These are phyloP conservation scores for Canariomyces notabilis DNA, from an alignment of 2,329 filamentous ascomycete genomes.

Conservation along the genomic window DNA sequence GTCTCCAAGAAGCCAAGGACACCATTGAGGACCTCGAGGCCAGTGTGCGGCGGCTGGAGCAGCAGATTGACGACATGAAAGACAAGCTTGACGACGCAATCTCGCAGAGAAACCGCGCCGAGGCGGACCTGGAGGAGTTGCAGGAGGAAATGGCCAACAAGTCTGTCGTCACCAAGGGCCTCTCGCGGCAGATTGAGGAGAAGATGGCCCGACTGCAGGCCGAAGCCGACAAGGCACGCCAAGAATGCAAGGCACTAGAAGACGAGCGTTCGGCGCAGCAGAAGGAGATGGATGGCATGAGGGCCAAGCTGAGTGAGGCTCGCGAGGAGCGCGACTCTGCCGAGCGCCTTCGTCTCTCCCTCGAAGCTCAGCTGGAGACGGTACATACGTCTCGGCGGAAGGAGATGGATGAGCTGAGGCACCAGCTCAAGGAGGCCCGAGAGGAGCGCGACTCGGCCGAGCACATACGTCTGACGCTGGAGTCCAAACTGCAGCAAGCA, in stretches of 20 bases:
- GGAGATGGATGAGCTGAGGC: constrained; percentile 41
- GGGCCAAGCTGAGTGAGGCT: constrained; percentile 39
- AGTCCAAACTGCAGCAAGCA: constrained; percentile 48
- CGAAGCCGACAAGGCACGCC: constrained; percentile 53
- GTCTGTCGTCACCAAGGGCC: constrained; percentile 68
- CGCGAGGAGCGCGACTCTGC: constrained; percentile 38
- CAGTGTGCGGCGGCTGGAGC: constrained; percentile 48
- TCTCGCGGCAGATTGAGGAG: constrained; percentile 70
- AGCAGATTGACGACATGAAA: constrained; percentile 50
- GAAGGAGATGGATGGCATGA: constrained; percentile 42
- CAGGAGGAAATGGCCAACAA: constrained; percentile 77
- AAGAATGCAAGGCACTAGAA: constrained; percentile 48
- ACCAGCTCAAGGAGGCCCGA: constrained; percentile 40
- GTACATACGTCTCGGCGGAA: constrained; percentile 42
- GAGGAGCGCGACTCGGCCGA: constrained; percentile 39
- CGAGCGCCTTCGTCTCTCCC: constrained; percentile 33
- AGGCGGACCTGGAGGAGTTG: constrained; percentile 58
- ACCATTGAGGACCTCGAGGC: constrained; percentile 56
- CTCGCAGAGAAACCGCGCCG: constrained; percentile 51
- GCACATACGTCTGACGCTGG: constrained; percentile 36
- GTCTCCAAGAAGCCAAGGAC: constrained; percentile 52
- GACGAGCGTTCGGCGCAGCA: constrained; percentile 45
- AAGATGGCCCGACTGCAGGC: constrained; percentile 61
- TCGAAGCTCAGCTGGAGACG: constrained; percentile 43
- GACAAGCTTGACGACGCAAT: constrained; percentile 50